Base-by-base conservation (phyloP, 176 grass and related monocot species). In the Oryza brachyantha region DNA sequence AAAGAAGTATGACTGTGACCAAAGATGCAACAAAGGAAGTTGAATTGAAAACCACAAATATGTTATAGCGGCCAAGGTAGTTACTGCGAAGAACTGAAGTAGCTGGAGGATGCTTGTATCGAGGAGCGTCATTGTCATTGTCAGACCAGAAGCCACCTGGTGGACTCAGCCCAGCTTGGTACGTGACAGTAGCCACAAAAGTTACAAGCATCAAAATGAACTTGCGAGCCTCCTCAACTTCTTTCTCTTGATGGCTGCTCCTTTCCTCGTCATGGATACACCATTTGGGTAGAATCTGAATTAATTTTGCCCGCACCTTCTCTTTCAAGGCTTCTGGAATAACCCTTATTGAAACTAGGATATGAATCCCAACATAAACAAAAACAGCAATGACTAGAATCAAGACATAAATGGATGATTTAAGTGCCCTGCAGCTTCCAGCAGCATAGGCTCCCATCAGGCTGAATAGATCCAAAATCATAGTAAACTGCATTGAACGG, bases 61-160 rank as follows among this genome's bases (percentile, higher is more conserved):
- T 5, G 28, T 84, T 64, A 27, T 84, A 88, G 7, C 63, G 81
- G 9, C 1, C 0, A 14, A 57, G 70, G 27, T 84, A 62, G n/a
- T 41, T 21, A n/a, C 34, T 70, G n/a, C 57, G 81, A 74, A 88
- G 86, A 31, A 84, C 22, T 42, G 80, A 64, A 19, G 81, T 88
- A 36, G 86, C 90, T 41, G 86, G 65, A 64, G 0, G 7, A 4
- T 83, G n/a, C 0, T 76, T 81, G 21, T 71, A n/a, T 40, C 64
- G 43, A 79, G 46, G 45, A 50, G 68, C 5, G 16, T 50, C 46
- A 50, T 21, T 21, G 1, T 50, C 37, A 45, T 83, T 79, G 65
- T 89, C 86, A 61, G 76, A 68, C 90, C 86, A 92, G 52, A 92
- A 80, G 10, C 89, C 86, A 67, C 86, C 77, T 0, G 82, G 90